These are phyloP conservation scores for Nicotiana obtusifolia DNA, from an alignment of 257 asterid species.

Conservation along the genomic window DNA sequence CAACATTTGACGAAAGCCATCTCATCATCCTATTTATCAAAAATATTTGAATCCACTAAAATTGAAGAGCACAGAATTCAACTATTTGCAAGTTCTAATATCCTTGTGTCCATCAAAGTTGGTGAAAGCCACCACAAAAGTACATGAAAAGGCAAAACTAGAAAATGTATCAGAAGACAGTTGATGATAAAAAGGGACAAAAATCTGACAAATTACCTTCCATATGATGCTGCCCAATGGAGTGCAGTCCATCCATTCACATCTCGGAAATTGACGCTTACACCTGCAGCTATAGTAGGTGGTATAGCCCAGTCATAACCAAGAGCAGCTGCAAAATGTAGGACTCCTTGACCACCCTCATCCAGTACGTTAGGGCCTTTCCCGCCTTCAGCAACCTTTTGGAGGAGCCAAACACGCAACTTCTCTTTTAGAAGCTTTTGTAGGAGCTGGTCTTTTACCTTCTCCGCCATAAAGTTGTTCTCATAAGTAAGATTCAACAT, in stretches of 20 bases:
- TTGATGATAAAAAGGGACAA: neutral
- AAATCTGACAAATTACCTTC: slow-evolving; percentile 46
- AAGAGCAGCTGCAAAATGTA: slow-evolving; percentile 84
- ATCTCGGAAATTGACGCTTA: slow-evolving; percentile 79
- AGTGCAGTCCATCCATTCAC: slow-evolving; percentile 91
- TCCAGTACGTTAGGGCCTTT: slow-evolving; percentile 72
- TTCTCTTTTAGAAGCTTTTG: slow-evolving; percentile 68
- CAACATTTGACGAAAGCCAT: neutral
- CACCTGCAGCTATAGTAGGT: slow-evolving; percentile 73
- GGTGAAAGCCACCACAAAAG: neutral
- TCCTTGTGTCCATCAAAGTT: neutral
- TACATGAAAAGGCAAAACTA: neutral
- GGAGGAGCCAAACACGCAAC: slow-evolving; percentile 65
- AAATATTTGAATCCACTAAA: slow-evolving; percentile 1
- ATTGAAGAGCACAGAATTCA: neutral
- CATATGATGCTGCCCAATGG: slow-evolving; percentile 94
- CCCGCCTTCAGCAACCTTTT: slow-evolving; percentile 69
- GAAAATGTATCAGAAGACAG: neutral
- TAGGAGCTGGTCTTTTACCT: slow-evolving; percentile 55
- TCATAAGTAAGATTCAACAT: slow-evolving; percentile 40
- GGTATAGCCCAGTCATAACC: slow-evolving; percentile 89
- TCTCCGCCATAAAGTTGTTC: slow-evolving; percentile 45
- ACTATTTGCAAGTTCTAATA: neutral
- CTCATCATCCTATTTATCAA: neutral
- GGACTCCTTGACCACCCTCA: slow-evolving; percentile 81